Evolutionary conservation across 1,284 basidiomycete genomes (phyloP).

Genomic region (Fomitopsis schrenkii): DNA sequence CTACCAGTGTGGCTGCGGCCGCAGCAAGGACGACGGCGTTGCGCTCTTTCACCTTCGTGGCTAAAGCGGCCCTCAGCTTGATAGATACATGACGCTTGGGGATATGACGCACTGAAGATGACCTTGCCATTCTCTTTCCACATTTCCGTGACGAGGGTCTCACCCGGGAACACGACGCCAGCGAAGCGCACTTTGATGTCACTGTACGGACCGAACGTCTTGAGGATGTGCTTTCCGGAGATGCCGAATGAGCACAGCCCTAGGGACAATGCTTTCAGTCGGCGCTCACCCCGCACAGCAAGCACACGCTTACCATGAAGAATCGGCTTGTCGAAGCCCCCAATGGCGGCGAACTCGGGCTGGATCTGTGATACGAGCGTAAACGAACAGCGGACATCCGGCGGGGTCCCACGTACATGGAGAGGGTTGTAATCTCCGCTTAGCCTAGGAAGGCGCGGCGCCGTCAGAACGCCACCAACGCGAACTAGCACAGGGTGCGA

Average conservation of each 20-base stretch:
- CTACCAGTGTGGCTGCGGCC: slow-evolving; percentile 70
- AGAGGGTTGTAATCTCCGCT: slow-evolving; percentile 92
- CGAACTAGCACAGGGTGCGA: background rate
- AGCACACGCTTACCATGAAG: slow-evolving; percentile 49
- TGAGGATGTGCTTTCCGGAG: slow-evolving; percentile 89
- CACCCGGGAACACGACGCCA: slow-evolving; percentile 92
- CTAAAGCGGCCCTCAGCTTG: slow-evolving; percentile 32
- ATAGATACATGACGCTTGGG: background rate
- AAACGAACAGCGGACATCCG: background rate
- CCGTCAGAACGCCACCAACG: background rate
- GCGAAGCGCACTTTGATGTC: slow-evolving; percentile 97
- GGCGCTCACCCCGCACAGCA: background rate
- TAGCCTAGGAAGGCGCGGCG: slow-evolving; percentile 40
- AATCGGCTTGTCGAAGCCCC: slow-evolving; percentile 92
- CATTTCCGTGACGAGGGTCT: slow-evolving; percentile 94
- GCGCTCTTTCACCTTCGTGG: slow-evolving; percentile 79
- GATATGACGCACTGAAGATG: slow-evolving; percentile 74
- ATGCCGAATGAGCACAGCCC: slow-evolving; percentile 93
- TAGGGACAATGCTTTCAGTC: slow-evolving; percentile 13
- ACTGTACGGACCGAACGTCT: slow-evolving; percentile 81
- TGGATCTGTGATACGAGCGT: slow-evolving; percentile 60
- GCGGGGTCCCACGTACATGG: slow-evolving; percentile 52
- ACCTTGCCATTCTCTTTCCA: slow-evolving; percentile 96
- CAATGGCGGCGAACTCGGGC: slow-evolving; percentile 90
- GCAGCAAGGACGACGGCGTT: slow-evolving; percentile 62